A percentile compares a stretch with the other conserved stretches of the same genome.
phyloP scores from a whole-genome alignment of 1,139 yeast genomes.

The Candida glucosophila region DNA sequence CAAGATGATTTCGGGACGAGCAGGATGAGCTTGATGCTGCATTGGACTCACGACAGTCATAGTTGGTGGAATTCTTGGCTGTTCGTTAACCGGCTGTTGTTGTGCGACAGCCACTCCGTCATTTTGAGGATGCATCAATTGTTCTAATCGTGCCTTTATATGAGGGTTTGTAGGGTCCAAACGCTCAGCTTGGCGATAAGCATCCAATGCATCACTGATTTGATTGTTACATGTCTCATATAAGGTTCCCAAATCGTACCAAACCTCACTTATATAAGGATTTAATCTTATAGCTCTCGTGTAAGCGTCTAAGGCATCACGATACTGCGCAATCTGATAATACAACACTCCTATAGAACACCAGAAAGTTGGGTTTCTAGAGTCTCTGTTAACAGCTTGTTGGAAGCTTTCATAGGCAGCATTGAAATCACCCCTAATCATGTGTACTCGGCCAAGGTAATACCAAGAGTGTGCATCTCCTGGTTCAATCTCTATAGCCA shows the following conservation, averaged over 20 bases:
- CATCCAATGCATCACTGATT: constrained; percentile 89
- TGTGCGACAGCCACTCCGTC: constrained; percentile 62
- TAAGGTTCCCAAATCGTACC: constrained; percentile 96
- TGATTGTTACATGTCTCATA: constrained; percentile 97
- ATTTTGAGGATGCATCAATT: constrained; percentile 66
- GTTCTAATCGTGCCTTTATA: constrained; percentile 86
- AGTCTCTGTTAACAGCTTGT: constrained; percentile 95
- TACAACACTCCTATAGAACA: constrained; percentile 96
- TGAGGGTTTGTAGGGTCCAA: constrained; percentile 93
- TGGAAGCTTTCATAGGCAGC: constrained; percentile 98
- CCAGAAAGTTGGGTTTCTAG: constrained; percentile 97
- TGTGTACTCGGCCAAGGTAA: constrained; percentile 90
- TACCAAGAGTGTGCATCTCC: constrained; percentile 97
- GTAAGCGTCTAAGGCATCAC: constrained; percentile 96
- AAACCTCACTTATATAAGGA: constrained; percentile 93
- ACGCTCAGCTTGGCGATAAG: constrained; percentile 91
- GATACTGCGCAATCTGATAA: constrained; percentile 89
- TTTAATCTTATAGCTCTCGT: constrained; percentile 92
- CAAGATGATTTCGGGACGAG: constrained; percentile 10
- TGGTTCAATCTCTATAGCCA: constrained; percentile 81
- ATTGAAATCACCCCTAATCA: constrained; percentile 90
- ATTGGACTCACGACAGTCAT: constrained; percentile 47
- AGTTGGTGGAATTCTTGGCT: constrained; percentile 48
- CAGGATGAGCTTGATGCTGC: constrained; percentile 16
- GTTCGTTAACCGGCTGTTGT: constrained; percentile 59